Conservation (phyloP, 176 grass and related monocot species). For the Bolboschoenus planiculmis region DNA sequence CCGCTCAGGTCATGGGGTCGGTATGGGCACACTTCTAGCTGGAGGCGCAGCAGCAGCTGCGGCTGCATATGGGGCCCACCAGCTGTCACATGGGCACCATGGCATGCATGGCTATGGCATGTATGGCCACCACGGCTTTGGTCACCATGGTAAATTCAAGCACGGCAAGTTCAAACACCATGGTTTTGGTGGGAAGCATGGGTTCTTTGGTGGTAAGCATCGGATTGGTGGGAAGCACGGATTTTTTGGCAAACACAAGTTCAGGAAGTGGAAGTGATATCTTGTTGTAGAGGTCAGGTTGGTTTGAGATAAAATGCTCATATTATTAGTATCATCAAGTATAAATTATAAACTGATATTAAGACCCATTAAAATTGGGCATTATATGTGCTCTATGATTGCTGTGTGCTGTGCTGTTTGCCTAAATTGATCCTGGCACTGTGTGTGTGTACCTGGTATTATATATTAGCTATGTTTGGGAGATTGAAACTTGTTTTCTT, state of each 20-base stretch:
- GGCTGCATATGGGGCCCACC: constrained; percentile 48
- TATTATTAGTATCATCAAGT: neutral
- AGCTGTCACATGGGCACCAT: constrained; percentile 32
- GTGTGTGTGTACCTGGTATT: neutral
- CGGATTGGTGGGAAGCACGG: constrained; percentile 1
- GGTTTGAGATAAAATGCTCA: neutral
- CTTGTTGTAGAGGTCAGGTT: neutral
- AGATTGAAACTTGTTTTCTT: neutral
- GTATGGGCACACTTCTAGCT: constrained; percentile 37
- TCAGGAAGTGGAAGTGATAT: constrained; percentile 23
- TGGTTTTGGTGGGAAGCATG: constrained; percentile 19
- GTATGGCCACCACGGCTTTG: neutral
- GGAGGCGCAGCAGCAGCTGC: constrained; percentile 40
- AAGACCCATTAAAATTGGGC: neutral
- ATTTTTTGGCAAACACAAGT: constrained; percentile 13
- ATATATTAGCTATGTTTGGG: neutral
- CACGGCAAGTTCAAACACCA: constrained; percentile 18
- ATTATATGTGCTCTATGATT: neutral
- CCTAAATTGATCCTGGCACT: neutral
- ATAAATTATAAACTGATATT: neutral
- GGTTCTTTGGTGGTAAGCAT: neutral
- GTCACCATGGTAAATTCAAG: constrained; percentile 40
- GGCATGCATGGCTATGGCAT: constrained; percentile 27
- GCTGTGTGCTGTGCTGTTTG: neutral
- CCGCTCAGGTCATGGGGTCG: constrained; percentile 35